Evolutionary conservation across 306 rosid species (phyloP).

Genomic region (Erythrophleum fordii): DNA sequence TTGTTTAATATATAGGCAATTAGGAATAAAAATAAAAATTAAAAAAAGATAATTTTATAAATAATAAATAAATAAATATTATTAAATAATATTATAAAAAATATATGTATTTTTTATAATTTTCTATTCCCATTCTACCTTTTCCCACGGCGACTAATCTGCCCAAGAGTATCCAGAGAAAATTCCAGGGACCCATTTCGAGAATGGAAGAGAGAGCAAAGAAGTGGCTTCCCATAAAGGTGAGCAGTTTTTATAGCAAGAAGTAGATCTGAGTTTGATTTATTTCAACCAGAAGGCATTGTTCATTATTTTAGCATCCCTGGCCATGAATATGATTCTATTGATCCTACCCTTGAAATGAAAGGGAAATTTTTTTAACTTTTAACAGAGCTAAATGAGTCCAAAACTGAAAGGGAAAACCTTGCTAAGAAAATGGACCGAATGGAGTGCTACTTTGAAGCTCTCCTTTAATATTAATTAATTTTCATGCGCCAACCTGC

Average conservation of each 20-base stretch:
- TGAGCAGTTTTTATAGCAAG: slow-evolving; percentile 63
- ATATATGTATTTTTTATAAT: too few relatives aligned
- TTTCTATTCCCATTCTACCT: too few relatives aligned
- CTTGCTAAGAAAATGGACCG: slow-evolving; percentile 92
- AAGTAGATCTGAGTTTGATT: slow-evolving; percentile 64
- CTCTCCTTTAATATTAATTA: too few relatives aligned
- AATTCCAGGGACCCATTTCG: slow-evolving; percentile 46
- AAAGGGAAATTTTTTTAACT: slow-evolving; percentile 78
- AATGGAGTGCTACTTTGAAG: slow-evolving; percentile 99
- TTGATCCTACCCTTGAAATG: slow-evolving; percentile 72
- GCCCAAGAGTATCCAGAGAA: slow-evolving; percentile 69
- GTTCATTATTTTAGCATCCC: slow-evolving; percentile 62
- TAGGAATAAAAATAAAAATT: too few relatives aligned
- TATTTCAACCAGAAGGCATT: slow-evolving; percentile 67
- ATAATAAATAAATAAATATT: too few relatives aligned
- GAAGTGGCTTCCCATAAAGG: slow-evolving; percentile 53
- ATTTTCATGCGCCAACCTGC: too few relatives aligned
- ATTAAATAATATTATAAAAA: too few relatives aligned
- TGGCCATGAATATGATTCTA: slow-evolving; percentile 64
- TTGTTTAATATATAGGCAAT: too few relatives aligned
- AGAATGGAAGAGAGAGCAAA: slow-evolving; percentile 48
- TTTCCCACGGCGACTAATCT: too few relatives aligned
- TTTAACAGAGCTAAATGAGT: slow-evolving; percentile 77
- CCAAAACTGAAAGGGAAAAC: slow-evolving; percentile 81
- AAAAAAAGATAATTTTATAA: too few relatives aligned